Conservation (phyloP, 441 rosid species). For the Eruca vesicaria region DNA sequence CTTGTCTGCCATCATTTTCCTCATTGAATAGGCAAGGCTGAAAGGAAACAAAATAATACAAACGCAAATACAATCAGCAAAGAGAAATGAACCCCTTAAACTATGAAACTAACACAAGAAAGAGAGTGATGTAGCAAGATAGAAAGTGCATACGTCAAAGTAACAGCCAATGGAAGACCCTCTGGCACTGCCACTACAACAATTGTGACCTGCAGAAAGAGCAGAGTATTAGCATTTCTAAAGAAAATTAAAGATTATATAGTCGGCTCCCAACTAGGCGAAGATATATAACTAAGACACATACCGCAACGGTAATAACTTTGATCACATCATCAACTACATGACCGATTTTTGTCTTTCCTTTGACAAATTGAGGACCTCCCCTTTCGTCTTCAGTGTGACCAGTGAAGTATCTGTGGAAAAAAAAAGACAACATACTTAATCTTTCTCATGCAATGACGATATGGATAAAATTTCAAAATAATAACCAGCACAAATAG, state of each 20-base stretch:
- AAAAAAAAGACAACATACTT: background rate
- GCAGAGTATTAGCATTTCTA: slow-evolving; percentile 24
- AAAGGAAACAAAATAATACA: background rate
- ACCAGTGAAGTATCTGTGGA: slow-evolving; percentile 74
- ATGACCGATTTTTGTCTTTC: slow-evolving; percentile 60
- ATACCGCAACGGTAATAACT: slow-evolving; percentile 85
- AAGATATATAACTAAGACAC: slow-evolving; percentile 32
- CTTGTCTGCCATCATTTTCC: slow-evolving; percentile 98
- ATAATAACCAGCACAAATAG: background rate
- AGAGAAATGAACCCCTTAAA: background rate
- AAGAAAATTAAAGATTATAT: background rate
- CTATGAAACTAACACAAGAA: background rate
- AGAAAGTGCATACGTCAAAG: slow-evolving; percentile 68
- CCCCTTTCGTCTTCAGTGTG: slow-evolving; percentile 52
- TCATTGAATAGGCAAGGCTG: slow-evolving; percentile 99
- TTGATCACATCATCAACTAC: slow-evolving; percentile 73
- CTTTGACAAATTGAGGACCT: slow-evolving; percentile 37
- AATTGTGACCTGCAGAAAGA: slow-evolving; percentile 79
- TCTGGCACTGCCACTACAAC: slow-evolving; percentile 99
- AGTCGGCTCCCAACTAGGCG: background rate
- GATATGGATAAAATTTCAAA: background rate
- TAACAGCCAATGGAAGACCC: slow-evolving; percentile 97
- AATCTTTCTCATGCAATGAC: background rate
- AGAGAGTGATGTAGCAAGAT: background rate
- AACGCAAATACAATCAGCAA: slow-evolving; percentile 11